Percentiles rank a stretch among this genome's conserved stretches.
Conservation (phyloP, 192 early-diverging fungal species). For the Funneliformis geosporum region DNA sequence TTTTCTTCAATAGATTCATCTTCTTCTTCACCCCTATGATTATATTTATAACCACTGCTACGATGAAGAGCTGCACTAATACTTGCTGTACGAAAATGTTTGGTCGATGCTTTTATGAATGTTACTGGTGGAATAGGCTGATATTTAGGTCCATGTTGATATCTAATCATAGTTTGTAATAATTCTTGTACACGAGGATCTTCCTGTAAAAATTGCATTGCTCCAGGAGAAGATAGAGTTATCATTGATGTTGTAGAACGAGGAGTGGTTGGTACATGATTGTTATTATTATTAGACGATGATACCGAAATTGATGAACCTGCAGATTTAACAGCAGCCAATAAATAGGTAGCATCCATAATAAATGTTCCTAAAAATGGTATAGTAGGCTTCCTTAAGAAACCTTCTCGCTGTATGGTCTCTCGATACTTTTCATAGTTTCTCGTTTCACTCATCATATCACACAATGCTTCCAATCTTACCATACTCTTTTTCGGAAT, state of each 20-base stretch:
- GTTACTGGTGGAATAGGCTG: slow-evolving; percentile 48
- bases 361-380: slow-evolving; percentile 78
- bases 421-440: slow-evolving; percentile 76
- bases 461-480: slow-evolving; percentile 53
- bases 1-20: slow-evolving; percentile 59
- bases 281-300: slow-evolving; percentile 24
- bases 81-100: slow-evolving; percentile 55
- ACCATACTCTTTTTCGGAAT: slow-evolving; percentile 66
- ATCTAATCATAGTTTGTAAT: slow-evolving; percentile 55
- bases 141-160: slow-evolving; percentile 60
- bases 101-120: slow-evolving; percentile 52
- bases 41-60: slow-evolving; percentile 43
- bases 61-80: slow-evolving; percentile 51
- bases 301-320: slow-evolving; percentile 34
- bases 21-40: slow-evolving; percentile 50
- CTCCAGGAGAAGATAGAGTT: slow-evolving; percentile 33
- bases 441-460: slow-evolving; percentile 64
- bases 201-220: slow-evolving; percentile 38
- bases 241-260: slow-evolving; percentile 18
- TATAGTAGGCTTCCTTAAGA: slow-evolving; percentile 56
- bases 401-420: slow-evolving; percentile 48
- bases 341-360: slow-evolving; percentile 76
- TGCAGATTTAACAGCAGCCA: slow-evolving; percentile 57
- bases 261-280: neutral
- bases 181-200: slow-evolving; percentile 63